Evolutionary conservation across 768 basidiomycete species (phyloP).

Genomic region (Calocybe cyanea): DNA sequence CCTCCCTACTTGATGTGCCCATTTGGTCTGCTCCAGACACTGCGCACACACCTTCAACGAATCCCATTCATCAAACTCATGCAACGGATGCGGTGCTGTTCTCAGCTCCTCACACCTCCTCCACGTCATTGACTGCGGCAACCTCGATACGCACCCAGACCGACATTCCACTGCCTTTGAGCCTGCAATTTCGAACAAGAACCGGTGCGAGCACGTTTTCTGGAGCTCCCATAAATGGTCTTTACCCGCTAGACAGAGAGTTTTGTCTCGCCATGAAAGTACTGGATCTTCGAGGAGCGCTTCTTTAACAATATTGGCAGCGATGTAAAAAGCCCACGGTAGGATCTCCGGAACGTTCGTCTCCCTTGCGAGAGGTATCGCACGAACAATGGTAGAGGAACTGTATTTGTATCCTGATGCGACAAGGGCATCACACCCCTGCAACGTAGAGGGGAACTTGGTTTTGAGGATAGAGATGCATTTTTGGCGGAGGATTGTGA

Average conservation of each 20-base stretch:
- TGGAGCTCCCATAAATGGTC: slow-evolving; percentile 36
- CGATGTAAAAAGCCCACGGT: slow-evolving; percentile 44
- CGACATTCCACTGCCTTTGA: slow-evolving; percentile 23
- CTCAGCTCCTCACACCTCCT: slow-evolving; percentile 32
- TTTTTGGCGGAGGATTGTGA: slow-evolving; percentile 32
- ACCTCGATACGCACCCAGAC: slow-evolving; percentile 22
- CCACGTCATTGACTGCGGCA: slow-evolving; percentile 23
- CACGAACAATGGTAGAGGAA: slow-evolving; percentile 32
- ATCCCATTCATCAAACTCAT: slow-evolving; percentile 32
- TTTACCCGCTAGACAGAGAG: slow-evolving; percentile 36
- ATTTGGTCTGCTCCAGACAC: slow-evolving; percentile 25
- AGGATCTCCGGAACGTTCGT: slow-evolving; percentile 37
- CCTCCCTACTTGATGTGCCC: slow-evolving; percentile 29
- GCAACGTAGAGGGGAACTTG: slow-evolving; percentile 37
- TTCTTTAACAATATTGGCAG: slow-evolving; percentile 32
- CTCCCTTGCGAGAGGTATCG: slow-evolving; percentile 38
- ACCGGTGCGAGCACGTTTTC: slow-evolving; percentile 30
- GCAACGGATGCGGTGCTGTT: slow-evolving; percentile 32
- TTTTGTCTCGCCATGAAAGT: slow-evolving; percentile 39
- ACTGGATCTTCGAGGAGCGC: slow-evolving; percentile 29
- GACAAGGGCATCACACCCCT: slow-evolving; percentile 35
- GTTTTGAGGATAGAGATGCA: slow-evolving; percentile 34
- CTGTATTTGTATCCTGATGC: slow-evolving; percentile 31
- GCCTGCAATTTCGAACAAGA: slow-evolving; percentile 32
- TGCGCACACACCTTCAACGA: slow-evolving; percentile 27